Base-by-base conservation (phyloP, 805 yeast species). In the Ogataea nakhonphanomensis region DNA sequence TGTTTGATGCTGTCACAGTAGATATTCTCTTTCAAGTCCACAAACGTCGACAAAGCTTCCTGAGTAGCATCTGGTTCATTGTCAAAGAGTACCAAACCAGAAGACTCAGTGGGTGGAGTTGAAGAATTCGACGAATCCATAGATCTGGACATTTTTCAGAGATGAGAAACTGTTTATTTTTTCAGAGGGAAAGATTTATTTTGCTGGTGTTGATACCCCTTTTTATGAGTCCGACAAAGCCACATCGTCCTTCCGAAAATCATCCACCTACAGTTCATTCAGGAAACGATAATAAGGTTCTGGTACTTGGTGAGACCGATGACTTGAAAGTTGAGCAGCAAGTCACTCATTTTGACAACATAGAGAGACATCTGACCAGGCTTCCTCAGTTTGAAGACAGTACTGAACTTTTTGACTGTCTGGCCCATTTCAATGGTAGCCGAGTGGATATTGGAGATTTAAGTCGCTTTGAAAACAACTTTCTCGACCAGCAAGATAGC, bases 1-100 rank as follows among this genome's bases (percentile, higher is more conserved):
- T 96, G 95, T 9, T 86, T 64, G 31, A 61, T 52, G 54, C 79
- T 81, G 38, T 68, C 68, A 14, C 76, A 68, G 59, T 89, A 91
- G 6, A 75, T 68, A 55, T 90, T 83, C 37, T 73, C 73, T 22
- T 64, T 62, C 33, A 91, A 56, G 45, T 65, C 73, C 5, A 60
- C 66, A 59, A 86, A 91, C 5, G 80, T 71, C 15, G 55, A 39
- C 40, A 67, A 54, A 0, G 96, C 96, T 59, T 86, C 93, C 11
- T 67, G 69, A 0, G 95, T 84, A 51, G 73, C 78, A 58, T 79
- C 78, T 9, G 68, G 75, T 27, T 65, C 69, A 30, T 72, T 67
- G 3, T 48, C 37, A 45, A 62, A 73, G 15, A 73, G 39, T 1
- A n/a, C 24, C 7, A 42, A 14, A 3, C 26, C 24, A 3, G 24